Evolutionary conservation across 2,329 filamentous ascomycete genomes (phyloP).

Genomic region (Talaromyces albobiverticillius): DNA sequence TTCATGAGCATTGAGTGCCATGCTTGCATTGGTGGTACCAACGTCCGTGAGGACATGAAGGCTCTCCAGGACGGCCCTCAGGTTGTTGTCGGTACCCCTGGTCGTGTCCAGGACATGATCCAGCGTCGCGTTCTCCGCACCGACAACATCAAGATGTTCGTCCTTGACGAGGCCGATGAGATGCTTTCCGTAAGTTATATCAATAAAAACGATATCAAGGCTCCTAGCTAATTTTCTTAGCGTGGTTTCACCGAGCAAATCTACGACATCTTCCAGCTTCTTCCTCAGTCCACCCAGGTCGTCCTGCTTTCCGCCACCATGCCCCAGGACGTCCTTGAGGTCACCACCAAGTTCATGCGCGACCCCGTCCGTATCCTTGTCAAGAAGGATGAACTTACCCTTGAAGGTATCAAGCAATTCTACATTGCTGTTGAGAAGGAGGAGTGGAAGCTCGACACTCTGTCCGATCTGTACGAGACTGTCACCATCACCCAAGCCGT

Average conservation of each 20-base stretch:
- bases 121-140: constrained; percentile 96
- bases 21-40: constrained; percentile 98
- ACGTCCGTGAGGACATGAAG: constrained; percentile 98
- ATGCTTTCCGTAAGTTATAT: constrained; percentile 63
- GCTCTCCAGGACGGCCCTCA: constrained; percentile 93
- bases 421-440: constrained; percentile 99
- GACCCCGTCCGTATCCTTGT: constrained; percentile 98
- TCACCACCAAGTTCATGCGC: constrained; percentile 99
- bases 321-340: constrained; percentile 97
- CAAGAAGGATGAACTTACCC: constrained; percentile 99
- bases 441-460: constrained; percentile 99
- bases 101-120: constrained; percentile 99
- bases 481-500: constrained; percentile 99
- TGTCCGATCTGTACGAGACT: constrained; percentile 98
- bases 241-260: constrained; percentile 99
- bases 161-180: constrained; percentile 98
- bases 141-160: constrained; percentile 99
- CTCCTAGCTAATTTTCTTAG: constrained; percentile 37
- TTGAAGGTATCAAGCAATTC: constrained; percentile 99
- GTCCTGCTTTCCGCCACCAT: constrained; percentile 97
- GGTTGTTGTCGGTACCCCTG: constrained; percentile 95
- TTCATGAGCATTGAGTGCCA: constrained; percentile 99
- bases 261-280: constrained; percentile 99
- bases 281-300: constrained; percentile 97
- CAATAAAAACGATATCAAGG: constrained; percentile 1